phyloP scores from a whole-genome alignment of 1,284 basidiomycete genomes.

The Jaminaea rosea region DNA sequence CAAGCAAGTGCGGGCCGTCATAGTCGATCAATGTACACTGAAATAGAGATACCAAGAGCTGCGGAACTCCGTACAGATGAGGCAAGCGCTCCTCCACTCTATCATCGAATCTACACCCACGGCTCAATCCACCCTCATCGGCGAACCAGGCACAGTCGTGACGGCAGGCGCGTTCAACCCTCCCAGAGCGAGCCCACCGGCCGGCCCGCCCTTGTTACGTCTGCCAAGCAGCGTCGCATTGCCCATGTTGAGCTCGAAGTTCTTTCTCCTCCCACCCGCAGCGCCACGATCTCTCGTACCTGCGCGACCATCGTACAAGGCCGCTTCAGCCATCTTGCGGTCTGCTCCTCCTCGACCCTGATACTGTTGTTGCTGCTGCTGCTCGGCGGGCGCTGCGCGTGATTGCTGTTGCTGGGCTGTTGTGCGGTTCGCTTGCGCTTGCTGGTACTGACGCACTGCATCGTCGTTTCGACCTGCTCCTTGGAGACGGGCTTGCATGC shows the following conservation, averaged over 20 bases:
- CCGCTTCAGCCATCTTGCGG: constrained; percentile 46
- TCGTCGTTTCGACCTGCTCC: constrained; percentile 42
- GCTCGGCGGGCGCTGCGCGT: constrained; percentile 41
- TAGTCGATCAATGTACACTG: no score
- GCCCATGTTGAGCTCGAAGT: constrained; percentile 40
- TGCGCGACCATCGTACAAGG: constrained; percentile 37
- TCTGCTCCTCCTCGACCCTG: constrained; percentile 39
- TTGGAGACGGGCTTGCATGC: constrained; percentile 5
- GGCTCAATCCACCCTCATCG: constrained; percentile 1
- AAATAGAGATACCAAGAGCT: no score
- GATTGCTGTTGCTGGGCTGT: constrained; percentile 23
- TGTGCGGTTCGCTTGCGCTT: constrained; percentile 35
- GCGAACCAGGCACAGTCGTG: constrained; percentile 1
- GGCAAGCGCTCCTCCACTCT: no score
- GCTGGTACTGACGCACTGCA: constrained; percentile 37
- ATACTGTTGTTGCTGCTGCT: constrained; percentile 27
- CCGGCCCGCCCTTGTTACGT: constrained; percentile 15
- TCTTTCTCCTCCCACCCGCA: constrained; percentile 14
- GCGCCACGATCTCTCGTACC: constrained; percentile 29
- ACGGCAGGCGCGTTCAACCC: not conserved
- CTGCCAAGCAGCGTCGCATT: constrained; percentile 40
- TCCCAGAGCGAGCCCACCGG: not conserved
- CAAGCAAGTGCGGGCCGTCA: no score
- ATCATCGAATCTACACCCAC: no score
- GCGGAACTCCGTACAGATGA: no score